These are phyloP conservation scores for Metarhizium humberi DNA, from an alignment of 2,329 filamentous ascomycete species.

Conservation along the genomic window DNA sequence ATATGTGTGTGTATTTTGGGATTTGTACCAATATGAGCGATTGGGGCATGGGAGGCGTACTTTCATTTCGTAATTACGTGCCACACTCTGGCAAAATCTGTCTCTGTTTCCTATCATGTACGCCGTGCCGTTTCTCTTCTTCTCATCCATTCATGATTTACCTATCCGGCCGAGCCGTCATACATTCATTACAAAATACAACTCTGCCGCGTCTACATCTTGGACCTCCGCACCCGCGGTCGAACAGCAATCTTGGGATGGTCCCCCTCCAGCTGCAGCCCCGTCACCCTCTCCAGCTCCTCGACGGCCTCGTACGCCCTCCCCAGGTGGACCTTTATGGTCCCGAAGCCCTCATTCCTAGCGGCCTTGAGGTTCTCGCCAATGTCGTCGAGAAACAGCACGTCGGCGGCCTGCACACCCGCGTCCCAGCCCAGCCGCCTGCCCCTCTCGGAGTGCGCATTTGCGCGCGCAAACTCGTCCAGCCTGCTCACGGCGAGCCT, in stretches of 20 bases:
- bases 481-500: conserved; percentile 59
- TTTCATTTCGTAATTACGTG: not conserved
- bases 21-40: not conserved
- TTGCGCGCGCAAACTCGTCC: conserved; percentile 49
- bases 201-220: conserved; percentile 21
- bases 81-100: not conserved
- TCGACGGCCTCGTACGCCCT: conserved; percentile 71
- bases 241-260: conserved; percentile 41
- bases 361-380: conserved; percentile 84
- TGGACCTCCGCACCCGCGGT: conserved; percentile 24
- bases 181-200: too few relatives aligned
- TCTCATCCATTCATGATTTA: too few relatives aligned
- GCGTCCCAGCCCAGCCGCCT: conserved; percentile 32
- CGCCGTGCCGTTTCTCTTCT: too few relatives aligned
- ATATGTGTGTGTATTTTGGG: too few relatives aligned
- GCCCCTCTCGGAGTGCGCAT: conserved; percentile 30
- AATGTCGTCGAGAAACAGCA: conserved; percentile 90
- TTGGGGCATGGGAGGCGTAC: not conserved
- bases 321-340: conserved; percentile 77
- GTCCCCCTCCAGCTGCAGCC: conserved; percentile 49
- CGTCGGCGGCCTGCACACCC: conserved; percentile 52
- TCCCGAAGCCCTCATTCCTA: conserved; percentile 63
- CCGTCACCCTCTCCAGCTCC: conserved; percentile 67
- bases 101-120: too few relatives aligned
- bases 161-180: too few relatives aligned